A percentile compares a stretch with the other conserved stretches of the same genome.
Evolutionary conservation across 345 rosid genomes (phyloP).

Genomic region (Hevea brasiliensis): DNA sequence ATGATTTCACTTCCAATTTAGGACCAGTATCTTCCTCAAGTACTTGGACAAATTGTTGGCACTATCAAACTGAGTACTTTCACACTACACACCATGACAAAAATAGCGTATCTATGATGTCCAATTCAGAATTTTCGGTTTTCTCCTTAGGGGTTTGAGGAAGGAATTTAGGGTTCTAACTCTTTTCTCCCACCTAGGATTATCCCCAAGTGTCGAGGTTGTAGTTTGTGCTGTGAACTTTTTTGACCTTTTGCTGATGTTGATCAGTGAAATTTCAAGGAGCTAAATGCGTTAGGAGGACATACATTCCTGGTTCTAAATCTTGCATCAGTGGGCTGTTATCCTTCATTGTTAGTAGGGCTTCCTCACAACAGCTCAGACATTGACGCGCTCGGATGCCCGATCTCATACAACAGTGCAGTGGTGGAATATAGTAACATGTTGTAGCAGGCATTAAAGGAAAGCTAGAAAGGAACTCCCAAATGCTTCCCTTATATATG

Average conservation of each 20-base stretch:
- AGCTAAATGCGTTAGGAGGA: conserved; percentile 59
- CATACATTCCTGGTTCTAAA: conserved; percentile 69
- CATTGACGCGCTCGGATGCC: conserved; percentile 60
- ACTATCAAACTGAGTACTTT: conserved; percentile 48
- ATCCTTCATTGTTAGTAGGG: conserved; percentile 56
- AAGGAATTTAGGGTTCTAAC: too few species aligned
- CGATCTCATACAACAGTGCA: conserved; percentile 56
- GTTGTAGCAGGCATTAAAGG: conserved; percentile 42
- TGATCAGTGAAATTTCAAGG: conserved; percentile 38
- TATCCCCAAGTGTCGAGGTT: too few species aligned
- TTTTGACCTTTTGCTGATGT: not conserved
- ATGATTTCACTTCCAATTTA: conserved; percentile 78
- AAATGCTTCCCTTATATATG: conserved; percentile 48
- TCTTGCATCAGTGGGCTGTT: conserved; percentile 78
- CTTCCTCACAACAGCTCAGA: conserved; percentile 47
- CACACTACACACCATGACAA: not conserved
- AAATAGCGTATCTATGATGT: too few species aligned
- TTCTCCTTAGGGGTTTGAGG: too few species aligned
- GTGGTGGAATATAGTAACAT: conserved; percentile 53
- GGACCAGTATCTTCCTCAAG: conserved; percentile 59
- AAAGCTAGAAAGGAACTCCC: conserved; percentile 42
- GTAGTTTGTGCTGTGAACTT: not conserved
- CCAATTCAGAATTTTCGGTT: too few species aligned
- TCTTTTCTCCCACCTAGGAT: too few species aligned
- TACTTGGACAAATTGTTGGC: conserved; percentile 51